Evolutionary conservation across 2,329 filamentous ascomycete species (phyloP), one percentile per base, ranked within the genome.

Genomic region (Aspergillus arachidicola): DNA sequence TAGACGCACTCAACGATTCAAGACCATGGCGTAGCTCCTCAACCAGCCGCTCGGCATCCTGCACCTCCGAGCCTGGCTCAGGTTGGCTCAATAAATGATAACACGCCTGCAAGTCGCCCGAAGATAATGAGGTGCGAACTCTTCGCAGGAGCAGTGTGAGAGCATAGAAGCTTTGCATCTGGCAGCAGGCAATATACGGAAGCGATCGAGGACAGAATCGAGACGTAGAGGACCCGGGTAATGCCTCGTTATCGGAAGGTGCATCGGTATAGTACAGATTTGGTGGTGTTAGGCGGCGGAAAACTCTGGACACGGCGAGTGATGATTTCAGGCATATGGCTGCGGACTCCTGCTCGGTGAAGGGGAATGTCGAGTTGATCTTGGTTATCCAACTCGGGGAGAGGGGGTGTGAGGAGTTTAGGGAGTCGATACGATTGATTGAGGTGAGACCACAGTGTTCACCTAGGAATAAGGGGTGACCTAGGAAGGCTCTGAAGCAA

Each of bases 291-390:
- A 72, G 43, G 43, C 45, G 58, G n/a, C 63, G 68, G 26, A 70
- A 68, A 26, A 64, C 59, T 4, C 65, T 66, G 21, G 67, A 63
- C 3, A 73, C 46, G 0, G 62, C 61, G 1, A 73, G 64, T 7
- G 71, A 60, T 2, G 72, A 65, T n/a, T 72, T 70, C 4, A 73
- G 65, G 26, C 72, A 72, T 4, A 73, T 69, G 1, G 53, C 59
- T 1, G 68, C 64, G 6, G 72, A 73, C 55, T 72, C 64, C 43
- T 71, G 58, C 54, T 68, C 64, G 14, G 66, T 70, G 57, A 73
- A 73, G 1, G 72, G 71, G 19, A 73, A 72, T 11, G 45, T 55
- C 1, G 57, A 45, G 19, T 67, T 55, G 4, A 64, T 14, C 34
- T 57, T 43, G 11, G 61, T 32, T 6, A 51, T 54, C 28, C 54